These are phyloP conservation scores for Macrophomina tecta DNA, from an alignment of 2,329 filamentous ascomycete species.

Conservation along the genomic window DNA sequence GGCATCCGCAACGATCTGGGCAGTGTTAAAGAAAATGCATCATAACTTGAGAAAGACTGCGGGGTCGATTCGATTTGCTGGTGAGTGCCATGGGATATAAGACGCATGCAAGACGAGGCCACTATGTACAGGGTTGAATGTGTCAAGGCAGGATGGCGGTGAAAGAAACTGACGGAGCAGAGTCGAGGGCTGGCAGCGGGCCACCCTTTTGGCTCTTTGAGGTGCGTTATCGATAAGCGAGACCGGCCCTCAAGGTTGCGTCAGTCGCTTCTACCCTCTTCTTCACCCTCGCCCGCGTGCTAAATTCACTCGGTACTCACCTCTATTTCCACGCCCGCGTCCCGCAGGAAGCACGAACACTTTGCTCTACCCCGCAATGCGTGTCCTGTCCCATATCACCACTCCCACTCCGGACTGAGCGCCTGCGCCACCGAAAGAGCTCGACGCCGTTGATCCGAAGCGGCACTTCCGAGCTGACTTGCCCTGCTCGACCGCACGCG, in stretches of 20 bases:
- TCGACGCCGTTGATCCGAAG: conserved; percentile 4
- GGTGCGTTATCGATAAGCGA: conserved; percentile 9
- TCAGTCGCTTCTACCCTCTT: conserved; percentile 7
- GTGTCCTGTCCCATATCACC: not conserved
- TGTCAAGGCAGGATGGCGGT: too few species aligned
- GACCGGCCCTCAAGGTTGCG: not conserved
- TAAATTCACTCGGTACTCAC: not conserved
- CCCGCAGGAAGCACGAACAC: not conserved
- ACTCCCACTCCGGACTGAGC: conserved; percentile 16
- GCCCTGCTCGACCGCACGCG: not conserved
- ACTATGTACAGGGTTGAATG: too few species aligned
- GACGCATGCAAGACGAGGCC: too few species aligned
- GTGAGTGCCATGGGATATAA: too few species aligned
- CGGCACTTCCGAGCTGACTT: conserved; percentile 12
- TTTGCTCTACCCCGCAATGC: not conserved
- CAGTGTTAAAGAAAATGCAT: too few species aligned
- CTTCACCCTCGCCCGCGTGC: not conserved
- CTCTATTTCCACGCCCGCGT: not conserved
- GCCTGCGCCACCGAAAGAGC: conserved; percentile 8
- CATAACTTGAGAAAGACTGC: too few species aligned
- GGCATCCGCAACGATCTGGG: too few species aligned
- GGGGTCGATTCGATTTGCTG: too few species aligned
- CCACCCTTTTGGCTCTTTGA: not conserved
- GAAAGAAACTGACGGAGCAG: too few species aligned
- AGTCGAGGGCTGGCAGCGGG: not conserved